Base-by-base conservation (phyloP, 768 basidiomycete genomes). In the Kwoniella dendrophila region DNA sequence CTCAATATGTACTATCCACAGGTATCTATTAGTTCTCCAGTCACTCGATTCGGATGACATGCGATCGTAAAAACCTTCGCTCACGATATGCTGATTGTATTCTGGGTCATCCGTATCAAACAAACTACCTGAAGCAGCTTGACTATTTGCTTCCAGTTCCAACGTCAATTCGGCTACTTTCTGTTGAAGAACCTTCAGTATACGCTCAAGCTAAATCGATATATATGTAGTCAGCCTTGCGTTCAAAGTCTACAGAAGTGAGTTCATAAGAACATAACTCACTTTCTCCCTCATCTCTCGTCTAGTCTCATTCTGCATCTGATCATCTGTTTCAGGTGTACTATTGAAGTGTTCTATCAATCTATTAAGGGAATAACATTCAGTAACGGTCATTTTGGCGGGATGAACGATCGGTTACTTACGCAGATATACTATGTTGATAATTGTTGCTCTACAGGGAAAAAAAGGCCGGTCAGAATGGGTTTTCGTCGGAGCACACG, bases 61-160 rank as follows among this genome's bases (percentile, higher is more conserved):
- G n/a, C n/a, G n/a, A n/a, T n/a, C n/a, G n/a, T n/a, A n/a, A n/a
- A n/a, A n/a, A n/a, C n/a, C n/a, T 5, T 34, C 5, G 69, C 74
- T 59, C 45, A 75, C 74, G 0, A 59, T 58, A 60, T 75, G 70
- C 43, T 67, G 62, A 24, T 71, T 67, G 20, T 62, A 56, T 12
- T 34, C 53, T 3, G 69, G 68, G 44, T 71, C 68, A 49, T 69
- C 67, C 2, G 68, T 71, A 30, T 75, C 69, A 32, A 75, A 75
- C 16, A 66, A 30, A 4, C 64, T 62, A 11, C 50, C 61, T 1
- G 63, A 51, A 32, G 60, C 60, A 22, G 51, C 56, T 40, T 65
- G 45, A 18, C 64, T 55, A 20, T 71, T 59, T 27, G 24, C 29
- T 18, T 62, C 60, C 6, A 71, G 36, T 32, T 75, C 71, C 4